phyloP scores from a whole-genome alignment of 2,329 filamentous ascomycete species.

The Cordyceps cateniannulata region DNA sequence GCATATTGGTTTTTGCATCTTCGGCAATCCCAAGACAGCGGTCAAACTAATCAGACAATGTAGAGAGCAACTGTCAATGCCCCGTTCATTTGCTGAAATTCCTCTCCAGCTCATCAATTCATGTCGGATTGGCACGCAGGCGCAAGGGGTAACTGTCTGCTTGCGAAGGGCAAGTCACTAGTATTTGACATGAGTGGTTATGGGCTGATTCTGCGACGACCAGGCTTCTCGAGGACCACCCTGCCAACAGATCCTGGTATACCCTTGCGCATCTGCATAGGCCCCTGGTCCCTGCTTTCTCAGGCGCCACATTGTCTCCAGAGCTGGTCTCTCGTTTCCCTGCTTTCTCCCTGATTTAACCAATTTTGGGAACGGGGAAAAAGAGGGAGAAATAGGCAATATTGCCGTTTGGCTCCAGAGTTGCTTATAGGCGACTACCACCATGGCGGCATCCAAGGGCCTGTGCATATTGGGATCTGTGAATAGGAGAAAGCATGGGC shows the following conservation, averaged over 20 bases:
- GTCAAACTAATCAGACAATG: not conserved
- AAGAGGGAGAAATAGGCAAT: not conserved
- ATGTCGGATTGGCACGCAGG: not conserved
- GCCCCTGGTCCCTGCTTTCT: not conserved
- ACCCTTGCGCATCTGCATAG: constrained; percentile 4
- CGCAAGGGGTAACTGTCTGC: not conserved
- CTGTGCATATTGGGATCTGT: not conserved
- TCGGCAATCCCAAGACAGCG: not conserved
- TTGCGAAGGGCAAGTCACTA: not conserved
- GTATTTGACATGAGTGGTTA: not conserved
- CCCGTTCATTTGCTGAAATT: not conserved
- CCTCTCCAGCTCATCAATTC: not conserved
- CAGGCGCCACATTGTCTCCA: not conserved
- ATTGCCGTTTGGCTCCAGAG: not conserved
- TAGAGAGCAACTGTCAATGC: not conserved
- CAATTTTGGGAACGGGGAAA: not conserved
- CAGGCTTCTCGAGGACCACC: not conserved
- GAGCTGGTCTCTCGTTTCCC: not conserved
- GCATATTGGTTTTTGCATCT: not conserved
- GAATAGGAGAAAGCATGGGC: not conserved
- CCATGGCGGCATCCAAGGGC: not conserved
- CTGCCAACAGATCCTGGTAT: not conserved
- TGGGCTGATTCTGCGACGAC: constrained; percentile 5
- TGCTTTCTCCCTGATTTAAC: not conserved
- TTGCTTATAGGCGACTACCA: not conserved